phyloP scores from a whole-genome alignment of 495 filamentous ascomycete genomes.

The Paragyromitra xinjiangensis region DNA sequence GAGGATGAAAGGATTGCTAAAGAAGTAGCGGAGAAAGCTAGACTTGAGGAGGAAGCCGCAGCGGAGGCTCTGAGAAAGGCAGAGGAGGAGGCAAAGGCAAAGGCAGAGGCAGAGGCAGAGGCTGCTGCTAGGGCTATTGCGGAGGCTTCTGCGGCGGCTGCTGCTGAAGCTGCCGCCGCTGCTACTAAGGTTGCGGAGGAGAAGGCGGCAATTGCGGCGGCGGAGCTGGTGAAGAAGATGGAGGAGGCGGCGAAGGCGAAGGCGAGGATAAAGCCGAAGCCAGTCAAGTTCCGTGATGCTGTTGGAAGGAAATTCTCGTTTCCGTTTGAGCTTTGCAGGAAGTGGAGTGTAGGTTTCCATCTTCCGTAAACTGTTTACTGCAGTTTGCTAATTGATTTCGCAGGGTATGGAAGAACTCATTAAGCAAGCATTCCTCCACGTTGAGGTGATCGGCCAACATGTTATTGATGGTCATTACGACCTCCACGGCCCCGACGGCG shows the following conservation, averaged over 20 bases:
- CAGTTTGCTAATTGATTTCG: constrained; percentile 26
- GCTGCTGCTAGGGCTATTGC: constrained; percentile 29
- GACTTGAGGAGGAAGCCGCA: constrained; percentile 59
- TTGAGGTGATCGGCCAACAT: constrained; percentile 62
- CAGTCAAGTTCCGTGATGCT: constrained; percentile 73
- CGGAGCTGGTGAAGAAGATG: constrained; percentile 60
- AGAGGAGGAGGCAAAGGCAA: constrained; percentile 58
- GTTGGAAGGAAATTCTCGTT: constrained; percentile 72
- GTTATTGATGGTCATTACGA: constrained; percentile 65
- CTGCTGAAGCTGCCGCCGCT: constrained; percentile 40
- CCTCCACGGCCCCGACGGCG: constrained; percentile 61
- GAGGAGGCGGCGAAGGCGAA: constrained; percentile 66
- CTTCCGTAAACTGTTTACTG: constrained; percentile 1
- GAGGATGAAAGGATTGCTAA: constrained; percentile 53
- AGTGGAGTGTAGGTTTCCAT: constrained; percentile 66
- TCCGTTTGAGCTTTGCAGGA: constrained; percentile 72
- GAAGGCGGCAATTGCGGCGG: constrained; percentile 59
- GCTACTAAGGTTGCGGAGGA: constrained; percentile 59
- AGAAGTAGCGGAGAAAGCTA: constrained; percentile 61
- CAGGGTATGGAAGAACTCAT: constrained; percentile 67
- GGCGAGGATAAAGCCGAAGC: constrained; percentile 60
- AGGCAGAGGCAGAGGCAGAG: constrained; percentile 57
- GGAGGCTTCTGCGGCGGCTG: constrained; percentile 46
- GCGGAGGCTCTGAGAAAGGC: constrained; percentile 55
- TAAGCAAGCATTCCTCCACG: constrained; percentile 63